Base-by-base conservation (phyloP, 2,329 filamentous ascomycete species). In the Chaetomium globosum region DNA sequence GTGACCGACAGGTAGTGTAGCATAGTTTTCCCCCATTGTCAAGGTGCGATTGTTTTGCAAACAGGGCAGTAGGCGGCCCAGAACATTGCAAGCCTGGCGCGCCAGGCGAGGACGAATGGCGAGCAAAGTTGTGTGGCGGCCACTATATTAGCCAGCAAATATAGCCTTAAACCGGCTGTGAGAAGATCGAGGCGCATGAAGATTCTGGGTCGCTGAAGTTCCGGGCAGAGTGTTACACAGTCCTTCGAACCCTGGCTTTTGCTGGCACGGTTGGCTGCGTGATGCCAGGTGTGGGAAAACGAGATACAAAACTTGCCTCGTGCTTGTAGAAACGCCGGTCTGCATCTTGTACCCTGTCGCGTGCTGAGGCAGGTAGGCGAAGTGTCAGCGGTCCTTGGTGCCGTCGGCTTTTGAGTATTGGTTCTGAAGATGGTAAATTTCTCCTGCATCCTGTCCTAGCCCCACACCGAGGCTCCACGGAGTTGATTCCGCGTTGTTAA, bases 131-230 rank as follows among this genome's bases (percentile, higher is more conserved):
- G 59, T 60, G 49, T 70, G 33, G 46, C 56, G 55, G 67, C 69
- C 63, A 43, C 70, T 77, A 78, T 79, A 79, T 74, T 73, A 74
- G 68, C 69, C 69, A 71, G 67, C 73, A 74, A 71, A 76, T 78
- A 78, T 77, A 78, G 69, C 69, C 74, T 74, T 74, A 74, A 73
- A 68, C 71, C 70, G 70, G 70, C 64, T 69, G 70, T 67, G 67
- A 70, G 75, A 74, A 73, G 72, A 66, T 65, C 52, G 71, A 48
- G 26, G n/a, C 26, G 26, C 51, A 53, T 21, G 28, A 9, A 55
- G 31, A 61, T 23, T 61, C 60, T 53, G 53, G 39, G 39, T 62
- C 54, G 54, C 54, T 49, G 62, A 63, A 62, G 63, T 64, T 33
- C 63, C 59, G 51, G 39, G 39, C 39, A 19, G 13, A 43, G 26